Evolutionary conservation across 805 yeast species (phyloP), one percentile per base, ranked within the genome.

Genomic region (Deakozyma indianensis): DNA sequence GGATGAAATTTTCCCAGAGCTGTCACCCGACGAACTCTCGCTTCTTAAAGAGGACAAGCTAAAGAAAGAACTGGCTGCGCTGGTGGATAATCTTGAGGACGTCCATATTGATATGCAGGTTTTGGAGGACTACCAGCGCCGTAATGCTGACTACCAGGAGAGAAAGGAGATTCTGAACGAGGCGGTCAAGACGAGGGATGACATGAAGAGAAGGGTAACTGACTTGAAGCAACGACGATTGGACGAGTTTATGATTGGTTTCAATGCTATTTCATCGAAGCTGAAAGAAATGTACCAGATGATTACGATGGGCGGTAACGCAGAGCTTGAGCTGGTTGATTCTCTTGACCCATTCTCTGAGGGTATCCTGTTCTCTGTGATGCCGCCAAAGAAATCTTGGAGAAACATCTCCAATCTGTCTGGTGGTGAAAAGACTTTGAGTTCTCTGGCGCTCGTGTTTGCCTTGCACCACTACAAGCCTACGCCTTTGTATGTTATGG

Each of bases 301-400:
- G 94, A 92, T 92, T 49, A 92, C 98, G 1, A 87, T 90, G 94
- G 98, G 98, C 23, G 99, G 99, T 27, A 92, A 90, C 66, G 99
- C 99, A 0, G 98, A 92, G 61, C 70, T 92, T 28, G 99, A 92
- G 61, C 71, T 90, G 41, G 96, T 87, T 18, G 98, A 92, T 58
- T 82, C 94, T 49, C 72, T 90, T 58, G 97, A 92, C 63, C 98
- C 98, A n/a, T 92, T 92, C 57, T 78, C 95, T 1, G 98, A 92
- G 64, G 99, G 99, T 25, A 88, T 92, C 32, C 67, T 88, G 38
- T 92, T 92, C 62, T 83, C 95, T 62, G 98, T 92, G 3, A 92
- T 92, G 98, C 99, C 99, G 1, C 99, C 99, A 0, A 90, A 87
- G 66, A 92, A 92, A 62, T 80, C 94, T 32, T 92, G 99, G 99